Percentiles rank a stretch among this genome's conserved stretches.
Conservation (phyloP, 1,284 basidiomycete genomes). For the Puccinia polysora region DNA sequence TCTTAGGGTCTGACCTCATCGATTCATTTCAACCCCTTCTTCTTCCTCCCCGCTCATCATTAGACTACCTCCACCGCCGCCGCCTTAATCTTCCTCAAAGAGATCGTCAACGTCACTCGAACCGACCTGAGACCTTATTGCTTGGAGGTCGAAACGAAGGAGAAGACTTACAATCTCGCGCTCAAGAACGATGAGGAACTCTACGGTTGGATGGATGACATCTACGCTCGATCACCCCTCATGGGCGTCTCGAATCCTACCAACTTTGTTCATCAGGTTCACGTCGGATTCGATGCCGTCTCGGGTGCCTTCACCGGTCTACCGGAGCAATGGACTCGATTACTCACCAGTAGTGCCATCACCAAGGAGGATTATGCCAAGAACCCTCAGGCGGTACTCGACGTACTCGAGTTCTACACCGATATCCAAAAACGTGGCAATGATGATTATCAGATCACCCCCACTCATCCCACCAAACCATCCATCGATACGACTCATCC, state of each 20-base stretch:
- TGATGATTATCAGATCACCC: constrained; percentile 62
- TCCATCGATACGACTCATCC: constrained; percentile 50
- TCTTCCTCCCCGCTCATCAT: constrained; percentile 19
- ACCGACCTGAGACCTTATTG: constrained; percentile 91
- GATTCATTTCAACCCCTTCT: constrained; percentile 10
- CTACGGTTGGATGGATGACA: constrained; percentile 93
- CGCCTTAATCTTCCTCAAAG: constrained; percentile 65
- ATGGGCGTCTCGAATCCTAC: constrained; percentile 91
- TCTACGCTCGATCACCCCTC: constrained; percentile 83
- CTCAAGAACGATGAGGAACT: constrained; percentile 91
- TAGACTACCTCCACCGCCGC: constrained; percentile 64
- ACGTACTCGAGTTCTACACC: constrained; percentile 97
- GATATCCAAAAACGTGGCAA: constrained; percentile 89
- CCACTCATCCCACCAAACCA: constrained; percentile 48
- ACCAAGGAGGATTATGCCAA: constrained; percentile 95
- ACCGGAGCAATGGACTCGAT: constrained; percentile 92
- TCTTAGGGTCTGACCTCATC: neutral
- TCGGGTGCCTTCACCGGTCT: constrained; percentile 92
- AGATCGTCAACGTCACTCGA: constrained; percentile 80
- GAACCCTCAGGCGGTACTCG: constrained; percentile 92
- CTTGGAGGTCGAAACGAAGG: constrained; percentile 74
- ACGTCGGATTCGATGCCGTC: constrained; percentile 93
- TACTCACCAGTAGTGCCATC: constrained; percentile 92
- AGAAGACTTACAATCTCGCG: constrained; percentile 68
- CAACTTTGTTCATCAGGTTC: constrained; percentile 96